Evolutionary conservation across 495 filamentous ascomycete genomes (phyloP), one percentile per base, ranked within the genome.

Genomic region (Talaromyces thailandensis): DNA sequence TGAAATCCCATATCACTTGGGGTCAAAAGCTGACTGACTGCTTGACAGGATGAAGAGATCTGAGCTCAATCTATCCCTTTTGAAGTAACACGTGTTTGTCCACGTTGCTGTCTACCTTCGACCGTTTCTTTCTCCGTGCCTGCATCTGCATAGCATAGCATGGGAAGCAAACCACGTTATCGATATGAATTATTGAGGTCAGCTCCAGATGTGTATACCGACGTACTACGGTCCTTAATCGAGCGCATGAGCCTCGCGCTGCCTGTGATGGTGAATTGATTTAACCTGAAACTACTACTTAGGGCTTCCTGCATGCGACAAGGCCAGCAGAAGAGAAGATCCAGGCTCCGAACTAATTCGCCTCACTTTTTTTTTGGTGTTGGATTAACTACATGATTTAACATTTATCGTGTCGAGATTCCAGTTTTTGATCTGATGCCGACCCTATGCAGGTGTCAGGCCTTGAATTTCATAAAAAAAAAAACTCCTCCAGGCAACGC

Each of bases 131-230:
- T 55, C 14, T 25, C 24, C 23, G 24, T 55, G 51, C 51, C 51
- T 55, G 51, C 51, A 55, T 55, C 51, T 55, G 51, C 51, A 48
- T 18, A 18, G 51, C 51, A 48, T 18, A 18, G 43, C 43, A 48
- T 48, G 16, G 43, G 43, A 21, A 48, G 26, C 51, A 55, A 55
- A 55, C 51, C 51, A 55, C 51, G 51, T 55, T 55, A 55, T 55
- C 51, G 7, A 16, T 24, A 14, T 8, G 21, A 7, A 8, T 6
- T 3, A 3, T 48, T 7, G 18, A 18, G 43, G 18, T 2, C 43
- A 48, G 16, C 43, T 48, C 21, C 2, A 9, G 43, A 18, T 18
- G 9, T 48, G 1, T 2, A n/a, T n/a, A 18, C 40, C 0, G 18
- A 18, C 40, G 43, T 16, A 40, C 35, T 16, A 40, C 16, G 12